These are phyloP conservation scores for Tribonema minus DNA, from an alignment of 108 stramenopile genomes.

Conservation along the genomic window DNA sequence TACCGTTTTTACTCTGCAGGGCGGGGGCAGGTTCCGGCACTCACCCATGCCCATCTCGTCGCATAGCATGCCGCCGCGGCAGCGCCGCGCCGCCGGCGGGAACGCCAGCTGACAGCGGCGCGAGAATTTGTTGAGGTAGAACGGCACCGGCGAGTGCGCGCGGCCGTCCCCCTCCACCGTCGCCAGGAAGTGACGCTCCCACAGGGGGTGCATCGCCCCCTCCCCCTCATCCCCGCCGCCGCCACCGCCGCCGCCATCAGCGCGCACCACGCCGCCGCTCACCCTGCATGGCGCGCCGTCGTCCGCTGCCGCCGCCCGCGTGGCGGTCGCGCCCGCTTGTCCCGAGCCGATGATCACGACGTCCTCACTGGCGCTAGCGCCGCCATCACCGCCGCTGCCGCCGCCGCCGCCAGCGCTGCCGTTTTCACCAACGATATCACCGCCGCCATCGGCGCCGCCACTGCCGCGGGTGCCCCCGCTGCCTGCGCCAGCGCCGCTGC, in stretches of 20 bases:
- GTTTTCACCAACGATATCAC: background rate
- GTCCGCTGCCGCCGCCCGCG: background rate
- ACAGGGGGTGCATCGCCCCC: slow-evolving; percentile 23
- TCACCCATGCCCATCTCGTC: slow-evolving; percentile 47
- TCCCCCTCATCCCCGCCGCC: background rate
- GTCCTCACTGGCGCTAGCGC: background rate
- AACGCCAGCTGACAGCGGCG: slow-evolving; percentile 23
- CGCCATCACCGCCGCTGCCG: background rate
- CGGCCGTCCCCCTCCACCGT: background rate
- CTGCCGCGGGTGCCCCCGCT: background rate
- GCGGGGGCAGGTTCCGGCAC: too few species aligned
- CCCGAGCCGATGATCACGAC: background rate
- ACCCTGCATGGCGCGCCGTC: background rate
- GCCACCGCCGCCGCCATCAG: slow-evolving; percentile 1
- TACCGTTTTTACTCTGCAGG: too few species aligned
- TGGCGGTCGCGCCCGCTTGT: background rate
- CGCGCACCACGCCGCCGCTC: background rate
- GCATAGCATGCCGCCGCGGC: slow-evolving; percentile 41
- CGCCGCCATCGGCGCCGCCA: background rate
- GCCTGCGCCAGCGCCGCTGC: background rate
- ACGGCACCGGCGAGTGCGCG: slow-evolving; percentile 7
- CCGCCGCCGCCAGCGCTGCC: background rate
- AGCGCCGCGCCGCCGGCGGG: slow-evolving; percentile 28
- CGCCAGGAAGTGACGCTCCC: slow-evolving; percentile 30
- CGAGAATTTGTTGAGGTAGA: slow-evolving; percentile 32